A percentile compares a stretch with the other conserved stretches of the same genome.
Evolutionary conservation across 2,329 filamentous ascomycete species (phyloP).

Genomic region (Scortechinia acanthostroma): DNA sequence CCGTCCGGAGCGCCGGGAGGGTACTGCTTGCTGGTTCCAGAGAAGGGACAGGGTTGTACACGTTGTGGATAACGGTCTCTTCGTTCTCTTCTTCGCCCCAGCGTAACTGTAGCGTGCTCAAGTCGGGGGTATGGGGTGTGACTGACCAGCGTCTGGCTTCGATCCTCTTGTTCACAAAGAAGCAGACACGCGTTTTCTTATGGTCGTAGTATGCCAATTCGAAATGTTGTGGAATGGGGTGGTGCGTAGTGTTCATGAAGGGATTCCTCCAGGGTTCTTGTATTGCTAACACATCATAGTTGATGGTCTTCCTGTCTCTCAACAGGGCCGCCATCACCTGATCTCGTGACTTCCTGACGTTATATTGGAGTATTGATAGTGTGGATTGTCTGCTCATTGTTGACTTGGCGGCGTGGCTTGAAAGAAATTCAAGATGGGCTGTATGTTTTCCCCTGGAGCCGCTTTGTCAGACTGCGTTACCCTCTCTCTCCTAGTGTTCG

Average conservation of each 20-base stretch:
- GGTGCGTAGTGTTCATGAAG: constrained; percentile 11
- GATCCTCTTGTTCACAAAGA: constrained; percentile 14
- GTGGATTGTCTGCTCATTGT: constrained; percentile 2
- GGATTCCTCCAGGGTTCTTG: constrained; percentile 13
- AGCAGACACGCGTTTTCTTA: constrained; percentile 10
- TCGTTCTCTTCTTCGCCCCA: constrained; percentile 3
- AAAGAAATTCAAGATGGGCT: neutral
- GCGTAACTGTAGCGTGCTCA: constrained; percentile 8
- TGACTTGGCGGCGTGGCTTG: neutral
- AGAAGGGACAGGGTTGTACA: constrained; percentile 9
- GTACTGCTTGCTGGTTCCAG: neutral
- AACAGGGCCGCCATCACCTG: constrained; percentile 13
- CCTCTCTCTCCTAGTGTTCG: too few species aligned
- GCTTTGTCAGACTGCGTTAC: too few species aligned
- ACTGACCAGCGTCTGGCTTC: constrained; percentile 9
- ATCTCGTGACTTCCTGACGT: constrained; percentile 11
- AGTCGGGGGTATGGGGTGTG: constrained; percentile 8
- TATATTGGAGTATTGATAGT: constrained; percentile 11
- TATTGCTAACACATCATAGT: constrained; percentile 13
- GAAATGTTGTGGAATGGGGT: constrained; percentile 10
- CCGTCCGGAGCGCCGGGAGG: neutral
- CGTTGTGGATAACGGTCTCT: constrained; percentile 9
- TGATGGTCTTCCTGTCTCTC: constrained; percentile 8
- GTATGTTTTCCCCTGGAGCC: neutral
- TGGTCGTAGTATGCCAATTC: constrained; percentile 9